These are phyloP conservation scores for Mallotus repandus DNA, from an alignment of 441 rosid genomes.

Conservation along the genomic window DNA sequence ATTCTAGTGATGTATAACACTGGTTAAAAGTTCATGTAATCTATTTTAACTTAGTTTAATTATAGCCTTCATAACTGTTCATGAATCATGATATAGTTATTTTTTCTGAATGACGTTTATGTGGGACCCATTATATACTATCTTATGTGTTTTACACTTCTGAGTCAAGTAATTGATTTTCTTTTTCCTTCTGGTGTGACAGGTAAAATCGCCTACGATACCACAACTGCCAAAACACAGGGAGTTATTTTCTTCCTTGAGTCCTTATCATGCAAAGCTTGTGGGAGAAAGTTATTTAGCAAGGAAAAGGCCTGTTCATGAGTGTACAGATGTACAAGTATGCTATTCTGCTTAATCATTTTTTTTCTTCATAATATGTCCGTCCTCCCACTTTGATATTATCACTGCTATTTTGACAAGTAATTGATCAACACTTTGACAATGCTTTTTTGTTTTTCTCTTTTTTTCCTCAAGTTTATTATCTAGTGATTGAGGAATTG, in stretches of 20 bases:
- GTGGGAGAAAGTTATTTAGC: conserved; percentile 97
- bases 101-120: background rate
- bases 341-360: conserved; percentile 17
- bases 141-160: background rate
- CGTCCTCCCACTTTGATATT: background rate
- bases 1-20: background rate
- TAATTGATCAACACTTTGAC: background rate
- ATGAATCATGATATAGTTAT: background rate
- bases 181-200: conserved; percentile 19
- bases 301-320: conserved; percentile 79
- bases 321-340: conserved; percentile 93
- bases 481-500: too few relatives aligned
- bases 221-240: conserved; percentile 84
- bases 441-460: background rate
- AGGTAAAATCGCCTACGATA: conserved; percentile 74
- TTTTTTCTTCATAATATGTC: background rate
- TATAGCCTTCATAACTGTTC: too few relatives aligned
- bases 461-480: background rate
- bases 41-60: too few relatives aligned
- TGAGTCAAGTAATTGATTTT: conserved; percentile 3
- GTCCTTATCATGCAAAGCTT: conserved; percentile 80
- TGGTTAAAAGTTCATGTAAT: too few relatives aligned
- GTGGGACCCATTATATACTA: background rate
- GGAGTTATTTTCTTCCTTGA: conserved; percentile 64
- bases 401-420: background rate